phyloP scores from a whole-genome alignment of 495 filamentous ascomycete genomes.

The Neurospora africana region DNA sequence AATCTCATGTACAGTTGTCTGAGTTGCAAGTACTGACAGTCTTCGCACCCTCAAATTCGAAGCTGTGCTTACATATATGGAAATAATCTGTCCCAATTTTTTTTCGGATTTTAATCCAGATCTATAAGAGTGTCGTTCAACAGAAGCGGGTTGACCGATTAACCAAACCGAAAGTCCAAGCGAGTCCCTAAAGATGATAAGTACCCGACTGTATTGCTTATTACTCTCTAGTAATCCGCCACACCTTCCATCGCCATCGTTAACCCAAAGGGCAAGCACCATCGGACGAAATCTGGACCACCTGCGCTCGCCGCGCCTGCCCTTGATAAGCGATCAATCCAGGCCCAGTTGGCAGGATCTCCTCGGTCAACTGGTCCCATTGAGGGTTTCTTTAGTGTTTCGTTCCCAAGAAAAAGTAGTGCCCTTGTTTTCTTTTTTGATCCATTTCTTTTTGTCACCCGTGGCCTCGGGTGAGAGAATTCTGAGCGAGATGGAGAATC shows the following conservation, averaged over 20 bases:
- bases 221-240: too few relatives aligned
- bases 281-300: neutral
- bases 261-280: neutral
- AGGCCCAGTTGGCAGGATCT: neutral
- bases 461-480: constrained; percentile 58
- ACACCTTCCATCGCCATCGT: neutral
- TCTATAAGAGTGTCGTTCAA: too few relatives aligned
- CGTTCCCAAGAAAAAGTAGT: neutral
- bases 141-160: too few relatives aligned
- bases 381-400: neutral
- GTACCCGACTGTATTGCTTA: too few relatives aligned
- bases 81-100: too few relatives aligned
- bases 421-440: neutral
- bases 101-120: too few relatives aligned
- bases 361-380: neutral
- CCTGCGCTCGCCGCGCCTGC: neutral
- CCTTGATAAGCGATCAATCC: neutral
- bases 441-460: neutral
- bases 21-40: too few relatives aligned
- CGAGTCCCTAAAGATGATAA: too few relatives aligned
- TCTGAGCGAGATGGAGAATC: constrained; percentile 79
- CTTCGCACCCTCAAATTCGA: too few relatives aligned
- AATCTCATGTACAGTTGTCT: too few relatives aligned
- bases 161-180: too few relatives aligned
- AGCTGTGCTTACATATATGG: too few relatives aligned